phyloP scores from a whole-genome alignment of 176 grass and related monocot genomes.

The Oryza glaberrima region DNA sequence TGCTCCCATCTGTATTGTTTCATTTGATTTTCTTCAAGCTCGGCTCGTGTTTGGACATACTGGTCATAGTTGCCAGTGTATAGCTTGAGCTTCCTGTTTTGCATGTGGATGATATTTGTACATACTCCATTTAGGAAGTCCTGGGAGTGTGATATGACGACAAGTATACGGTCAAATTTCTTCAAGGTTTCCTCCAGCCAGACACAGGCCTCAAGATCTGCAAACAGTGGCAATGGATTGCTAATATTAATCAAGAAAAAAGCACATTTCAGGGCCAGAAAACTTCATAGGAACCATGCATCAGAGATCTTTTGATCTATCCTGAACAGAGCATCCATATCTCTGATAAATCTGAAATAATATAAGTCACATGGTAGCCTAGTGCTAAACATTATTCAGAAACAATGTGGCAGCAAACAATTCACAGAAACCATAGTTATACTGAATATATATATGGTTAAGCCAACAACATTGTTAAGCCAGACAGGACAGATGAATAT shows the following conservation, averaged over 20 bases:
- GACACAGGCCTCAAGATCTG: slow-evolving; percentile 97
- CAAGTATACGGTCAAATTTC: slow-evolving; percentile 83
- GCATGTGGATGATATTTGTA: slow-evolving; percentile 97
- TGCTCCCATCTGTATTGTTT: slow-evolving; percentile 98
- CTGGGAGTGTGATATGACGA: slow-evolving; percentile 84
- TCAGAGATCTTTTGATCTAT: neutral
- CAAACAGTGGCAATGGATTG: slow-evolving; percentile 32
- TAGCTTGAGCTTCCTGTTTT: slow-evolving; percentile 83
- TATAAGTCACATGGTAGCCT: neutral
- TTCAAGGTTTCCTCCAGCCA: slow-evolving; percentile 93
- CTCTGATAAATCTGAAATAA: neutral
- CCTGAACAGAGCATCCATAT: neutral
- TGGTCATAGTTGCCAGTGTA: slow-evolving; percentile 92
- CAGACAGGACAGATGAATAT: neutral
- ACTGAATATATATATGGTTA: neutral
- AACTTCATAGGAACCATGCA: neutral
- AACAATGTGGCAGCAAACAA: neutral
- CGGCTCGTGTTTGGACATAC: slow-evolving; percentile 76
- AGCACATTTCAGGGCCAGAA: neutral
- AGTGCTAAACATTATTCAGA: neutral
- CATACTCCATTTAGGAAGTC: slow-evolving; percentile 96
- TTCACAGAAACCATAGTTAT: neutral
- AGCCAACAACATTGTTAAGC: neutral
- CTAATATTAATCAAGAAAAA: neutral
- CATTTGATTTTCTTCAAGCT: slow-evolving; percentile 93